Percentiles rank a stretch among this genome's conserved stretches.
Evolutionary conservation across 768 basidiomycete genomes (phyloP).

Genomic region (Tricholomella constricta): DNA sequence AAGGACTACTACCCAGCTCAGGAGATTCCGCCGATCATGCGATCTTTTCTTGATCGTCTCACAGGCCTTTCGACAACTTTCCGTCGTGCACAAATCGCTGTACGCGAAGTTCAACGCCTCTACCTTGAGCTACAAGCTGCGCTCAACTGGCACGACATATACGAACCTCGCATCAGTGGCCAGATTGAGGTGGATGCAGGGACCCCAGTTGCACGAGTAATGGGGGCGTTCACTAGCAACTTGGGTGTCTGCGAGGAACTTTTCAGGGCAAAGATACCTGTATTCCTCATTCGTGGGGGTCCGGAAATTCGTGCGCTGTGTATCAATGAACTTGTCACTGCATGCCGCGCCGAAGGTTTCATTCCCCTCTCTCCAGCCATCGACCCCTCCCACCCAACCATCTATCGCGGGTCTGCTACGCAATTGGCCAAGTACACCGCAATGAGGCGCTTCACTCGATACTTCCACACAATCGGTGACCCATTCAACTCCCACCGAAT

Average conservation of each 20-base stretch:
- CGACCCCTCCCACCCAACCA: not conserved
- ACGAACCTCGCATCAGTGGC: too few species aligned
- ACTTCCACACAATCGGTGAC: not conserved
- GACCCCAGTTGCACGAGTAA: too few species aligned
- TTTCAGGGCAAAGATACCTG: not conserved
- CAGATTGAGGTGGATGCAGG: too few species aligned
- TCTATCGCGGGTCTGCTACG: slow-evolving; percentile 3
- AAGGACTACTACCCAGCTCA: too few species aligned
- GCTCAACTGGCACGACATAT: too few species aligned
- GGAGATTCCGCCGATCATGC: too few species aligned
- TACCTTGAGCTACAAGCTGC: too few species aligned
- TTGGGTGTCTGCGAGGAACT: slow-evolving; percentile 1
- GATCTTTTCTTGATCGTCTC: too few species aligned
- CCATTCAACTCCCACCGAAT: too few species aligned
- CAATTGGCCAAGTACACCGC: slow-evolving; percentile 1
- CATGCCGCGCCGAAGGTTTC: not conserved
- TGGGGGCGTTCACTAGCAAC: slow-evolving; percentile 3
- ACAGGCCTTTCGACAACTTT: too few species aligned
- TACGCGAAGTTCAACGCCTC: too few species aligned
- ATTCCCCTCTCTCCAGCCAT: not conserved
- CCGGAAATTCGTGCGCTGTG: not conserved
- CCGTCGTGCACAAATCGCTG: too few species aligned
- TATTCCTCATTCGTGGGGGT: slow-evolving; percentile 3
- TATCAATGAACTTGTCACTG: not conserved
- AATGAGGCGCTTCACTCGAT: not conserved